A percentile compares a stretch with the other conserved stretches of the same genome.
Conservation (phyloP, 2,329 filamentous ascomycete genomes). For the Xylariaceae sp. region DNA sequence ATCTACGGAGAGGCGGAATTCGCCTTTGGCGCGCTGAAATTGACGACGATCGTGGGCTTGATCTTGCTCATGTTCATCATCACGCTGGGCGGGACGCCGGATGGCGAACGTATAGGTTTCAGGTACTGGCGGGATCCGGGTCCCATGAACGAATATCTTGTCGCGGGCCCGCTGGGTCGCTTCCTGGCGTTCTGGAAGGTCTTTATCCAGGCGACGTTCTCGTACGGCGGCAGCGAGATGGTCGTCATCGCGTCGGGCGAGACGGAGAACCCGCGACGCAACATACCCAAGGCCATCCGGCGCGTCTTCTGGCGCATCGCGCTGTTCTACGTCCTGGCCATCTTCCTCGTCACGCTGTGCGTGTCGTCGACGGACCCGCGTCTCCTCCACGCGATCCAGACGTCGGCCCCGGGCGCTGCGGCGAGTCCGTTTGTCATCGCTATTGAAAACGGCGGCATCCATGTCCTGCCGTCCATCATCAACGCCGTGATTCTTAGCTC, state of each 20-base stretch:
- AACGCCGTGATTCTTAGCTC: constrained; percentile 67
- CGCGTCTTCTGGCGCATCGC: constrained; percentile 73
- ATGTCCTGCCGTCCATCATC: constrained; percentile 67
- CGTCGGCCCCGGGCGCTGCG: constrained; percentile 39
- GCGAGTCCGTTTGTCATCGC: constrained; percentile 69
- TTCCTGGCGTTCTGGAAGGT: constrained; percentile 54
- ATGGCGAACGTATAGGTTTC: constrained; percentile 53
- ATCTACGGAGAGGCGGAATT: constrained; percentile 63
- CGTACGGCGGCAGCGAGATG: constrained; percentile 54
- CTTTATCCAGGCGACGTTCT: constrained; percentile 56
- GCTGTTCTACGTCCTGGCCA: constrained; percentile 70
- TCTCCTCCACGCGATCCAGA: constrained; percentile 42
- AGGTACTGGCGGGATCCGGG: constrained; percentile 53
- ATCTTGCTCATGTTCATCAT: constrained; percentile 58
- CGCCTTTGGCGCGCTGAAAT: constrained; percentile 56
- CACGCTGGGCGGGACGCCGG: constrained; percentile 54
- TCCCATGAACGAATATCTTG: constrained; percentile 51
- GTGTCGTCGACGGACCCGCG: constrained; percentile 43
- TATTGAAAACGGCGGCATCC: constrained; percentile 65
- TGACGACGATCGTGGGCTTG: constrained; percentile 56
- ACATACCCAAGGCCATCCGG: constrained; percentile 71
- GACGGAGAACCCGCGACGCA: constrained; percentile 64
- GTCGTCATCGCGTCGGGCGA: constrained; percentile 60
- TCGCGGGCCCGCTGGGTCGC: constrained; percentile 46
- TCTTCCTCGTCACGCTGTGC: constrained; percentile 52